Base-by-base conservation (phyloP, 2,329 filamentous ascomycete genomes). In the Trichoderma sp. region DNA sequence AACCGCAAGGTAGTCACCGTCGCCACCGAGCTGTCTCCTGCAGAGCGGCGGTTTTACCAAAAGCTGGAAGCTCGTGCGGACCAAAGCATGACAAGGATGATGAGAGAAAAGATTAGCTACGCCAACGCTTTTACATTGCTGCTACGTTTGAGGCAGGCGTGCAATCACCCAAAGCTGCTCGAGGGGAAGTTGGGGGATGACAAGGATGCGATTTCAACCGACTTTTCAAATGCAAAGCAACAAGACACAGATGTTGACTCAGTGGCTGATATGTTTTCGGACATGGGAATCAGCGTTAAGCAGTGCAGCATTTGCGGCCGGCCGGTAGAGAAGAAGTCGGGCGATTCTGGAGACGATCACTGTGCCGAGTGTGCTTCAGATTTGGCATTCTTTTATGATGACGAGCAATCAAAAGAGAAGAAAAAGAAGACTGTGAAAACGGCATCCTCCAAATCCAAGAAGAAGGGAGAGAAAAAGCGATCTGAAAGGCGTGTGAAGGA, bases 91-190 rank as follows among this genome's bases (percentile, higher is more conserved):
- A 89, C 96, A 74, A 87, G 89, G 76, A 96, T 98, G 91, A 94
- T 97, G 89, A 88, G 87, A 60, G 89, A 88, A 7, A 88, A 92
- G 75, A 82, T 94, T 64, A 96, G 93, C 80, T 98, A 98, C 76
- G 94, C 96, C 68, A 96, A 93, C 73, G 95, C 95, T 19, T 87
- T 99, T 75, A 94, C 97, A 13, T 82, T 99, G 69, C 86, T 99
- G n/a, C 82, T 99, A 67, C 90, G 95, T 45, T 83, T 99, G 69
- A 87, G 95, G 69, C 95, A 99, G 78, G 92, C 93, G 22, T 99
- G 95, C 78, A 97, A 99, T 75, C 95, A 99, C 76, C 93, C 94
- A 0, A 90, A 93, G 71, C 84, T 99, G 54, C 90, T 97, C 13
- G 92, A 92, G 71, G 90, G 90, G 70, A 94, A 96, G 75, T 84